Percentiles rank a stretch among this genome's conserved stretches.
These are phyloP conservation scores for Gastrodia elata DNA, from an alignment of 106 monocot species.

Conservation along the genomic window DNA sequence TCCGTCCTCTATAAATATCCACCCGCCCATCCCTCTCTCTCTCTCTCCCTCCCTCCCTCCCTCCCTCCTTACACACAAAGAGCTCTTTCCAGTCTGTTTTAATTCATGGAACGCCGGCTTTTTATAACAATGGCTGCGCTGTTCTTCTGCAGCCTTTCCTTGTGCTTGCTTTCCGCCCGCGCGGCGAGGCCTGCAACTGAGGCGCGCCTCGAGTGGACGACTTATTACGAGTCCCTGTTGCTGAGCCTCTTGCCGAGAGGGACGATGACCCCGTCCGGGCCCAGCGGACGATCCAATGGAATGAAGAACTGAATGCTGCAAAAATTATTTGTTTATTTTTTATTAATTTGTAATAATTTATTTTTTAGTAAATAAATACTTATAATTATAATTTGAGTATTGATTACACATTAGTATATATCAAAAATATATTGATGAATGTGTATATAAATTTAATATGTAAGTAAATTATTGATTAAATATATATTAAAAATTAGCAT, in stretches of 20 bases:
- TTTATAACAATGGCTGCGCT: no score
- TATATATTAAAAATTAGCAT: no score
- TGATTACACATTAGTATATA: no score
- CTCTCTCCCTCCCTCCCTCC: not conserved
- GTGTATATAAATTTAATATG: no score
- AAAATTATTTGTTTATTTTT: no score
- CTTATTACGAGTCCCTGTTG: not conserved
- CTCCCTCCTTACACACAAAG: not conserved
- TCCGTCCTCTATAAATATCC: not conserved
- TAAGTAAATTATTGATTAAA: no score
- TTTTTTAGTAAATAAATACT: no score
- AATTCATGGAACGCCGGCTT: not conserved
- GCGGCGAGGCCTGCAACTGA: not conserved
- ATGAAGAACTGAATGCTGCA: not conserved
- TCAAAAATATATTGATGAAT: no score
- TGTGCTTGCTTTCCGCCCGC: not conserved
- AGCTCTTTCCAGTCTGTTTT: not conserved
- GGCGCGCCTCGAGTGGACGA: not conserved
- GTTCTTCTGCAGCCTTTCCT: not conserved
- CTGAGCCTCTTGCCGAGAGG: not conserved
- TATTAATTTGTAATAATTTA: no score
- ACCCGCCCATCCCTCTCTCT: not conserved
- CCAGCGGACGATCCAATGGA: not conserved
- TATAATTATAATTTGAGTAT: no score
- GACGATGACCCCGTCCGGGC: not conserved